Conservation (phyloP, 2,329 filamentous ascomycete species). For the Diatrype stigma region DNA sequence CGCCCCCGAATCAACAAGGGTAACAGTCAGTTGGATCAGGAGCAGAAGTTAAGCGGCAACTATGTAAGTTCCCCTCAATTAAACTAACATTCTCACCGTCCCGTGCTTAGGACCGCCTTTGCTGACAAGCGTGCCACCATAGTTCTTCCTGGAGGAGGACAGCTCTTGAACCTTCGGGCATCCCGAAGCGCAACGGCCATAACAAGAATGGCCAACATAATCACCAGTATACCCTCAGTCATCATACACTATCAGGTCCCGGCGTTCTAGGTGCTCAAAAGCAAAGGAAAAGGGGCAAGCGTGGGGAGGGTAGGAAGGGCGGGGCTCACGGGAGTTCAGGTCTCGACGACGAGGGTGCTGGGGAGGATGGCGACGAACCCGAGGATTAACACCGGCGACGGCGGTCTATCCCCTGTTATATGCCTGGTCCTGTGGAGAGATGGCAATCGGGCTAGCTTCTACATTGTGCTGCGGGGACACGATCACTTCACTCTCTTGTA, state of each 20-base stretch:
- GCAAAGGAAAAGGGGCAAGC: slow-evolving; percentile 16
- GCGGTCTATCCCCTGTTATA: slow-evolving; percentile 60
- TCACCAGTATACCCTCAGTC: slow-evolving; percentile 27
- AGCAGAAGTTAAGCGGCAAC: slow-evolving; percentile 91
- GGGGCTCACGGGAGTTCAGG: slow-evolving; percentile 16
- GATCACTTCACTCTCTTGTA: too few relatives aligned
- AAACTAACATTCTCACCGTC: slow-evolving; percentile 1
- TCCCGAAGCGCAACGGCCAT: slow-evolving; percentile 39
- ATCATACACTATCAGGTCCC: slow-evolving; percentile 31
- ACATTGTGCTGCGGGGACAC: too few relatives aligned
- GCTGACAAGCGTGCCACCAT: neutral
- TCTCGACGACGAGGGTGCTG: slow-evolving; percentile 49
- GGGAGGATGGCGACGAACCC: slow-evolving; percentile 63
- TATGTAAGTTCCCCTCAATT: slow-evolving; percentile 59
- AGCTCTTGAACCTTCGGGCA: slow-evolving; percentile 57
- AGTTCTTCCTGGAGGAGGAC: slow-evolving; percentile 93
- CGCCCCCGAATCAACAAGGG: slow-evolving; percentile 98
- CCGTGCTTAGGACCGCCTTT: slow-evolving; percentile 3
- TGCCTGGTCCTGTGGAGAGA: slow-evolving; percentile 52
- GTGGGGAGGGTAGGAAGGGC: slow-evolving; percentile 4
- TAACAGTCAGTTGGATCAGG: slow-evolving; percentile 92
- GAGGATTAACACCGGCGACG: slow-evolving; percentile 57
- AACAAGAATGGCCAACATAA: slow-evolving; percentile 20
- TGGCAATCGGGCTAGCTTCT: neutral
- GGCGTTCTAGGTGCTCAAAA: slow-evolving; percentile 53